Conservation (phyloP, 345 rosid genomes). For the Aquilaria malaccensis region DNA sequence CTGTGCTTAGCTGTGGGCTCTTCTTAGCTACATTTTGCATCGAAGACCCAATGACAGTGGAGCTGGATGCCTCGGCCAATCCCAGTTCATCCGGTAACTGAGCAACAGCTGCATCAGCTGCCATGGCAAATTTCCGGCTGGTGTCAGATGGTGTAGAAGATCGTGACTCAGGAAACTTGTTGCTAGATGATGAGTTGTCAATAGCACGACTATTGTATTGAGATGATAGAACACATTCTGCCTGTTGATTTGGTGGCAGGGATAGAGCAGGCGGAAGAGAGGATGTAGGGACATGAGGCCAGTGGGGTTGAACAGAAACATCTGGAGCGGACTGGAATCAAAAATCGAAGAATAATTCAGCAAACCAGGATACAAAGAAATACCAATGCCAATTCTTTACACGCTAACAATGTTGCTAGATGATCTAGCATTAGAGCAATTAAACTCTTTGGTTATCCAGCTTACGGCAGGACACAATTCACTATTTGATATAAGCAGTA, state of each 20-base stretch:
- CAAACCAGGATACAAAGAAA: neutral
- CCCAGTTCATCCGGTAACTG: constrained; percentile 57
- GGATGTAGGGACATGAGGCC: constrained; percentile 69
- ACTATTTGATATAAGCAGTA: no score
- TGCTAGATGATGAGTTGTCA: constrained; percentile 39
- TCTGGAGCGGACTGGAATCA: constrained; percentile 61
- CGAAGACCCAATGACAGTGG: constrained; percentile 27
- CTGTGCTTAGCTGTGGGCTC: constrained; percentile 26
- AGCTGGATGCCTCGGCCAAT: constrained; percentile 46
- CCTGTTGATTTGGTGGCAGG: constrained; percentile 58
- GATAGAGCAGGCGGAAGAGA: constrained; percentile 45
- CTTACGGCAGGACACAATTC: no score
- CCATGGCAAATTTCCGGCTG: constrained; percentile 22
- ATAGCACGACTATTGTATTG: constrained; percentile 45
- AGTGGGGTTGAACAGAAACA: constrained; percentile 64
- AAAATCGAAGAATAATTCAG: constrained; percentile 13
- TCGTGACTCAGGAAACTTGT: constrained; percentile 43
- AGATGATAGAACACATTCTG: constrained; percentile 40
- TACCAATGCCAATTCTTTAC: no score
- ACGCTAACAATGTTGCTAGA: no score
- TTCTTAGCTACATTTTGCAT: constrained; percentile 28
- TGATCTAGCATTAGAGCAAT: no score
- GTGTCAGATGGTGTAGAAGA: constrained; percentile 35
- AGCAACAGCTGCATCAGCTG: constrained; percentile 30
- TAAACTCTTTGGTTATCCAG: no score